Percentiles rank a stretch among this genome's conserved stretches.
Conservation (phyloP, 805 yeast genomes). For the Sugiyamaella qingdaonensis region DNA sequence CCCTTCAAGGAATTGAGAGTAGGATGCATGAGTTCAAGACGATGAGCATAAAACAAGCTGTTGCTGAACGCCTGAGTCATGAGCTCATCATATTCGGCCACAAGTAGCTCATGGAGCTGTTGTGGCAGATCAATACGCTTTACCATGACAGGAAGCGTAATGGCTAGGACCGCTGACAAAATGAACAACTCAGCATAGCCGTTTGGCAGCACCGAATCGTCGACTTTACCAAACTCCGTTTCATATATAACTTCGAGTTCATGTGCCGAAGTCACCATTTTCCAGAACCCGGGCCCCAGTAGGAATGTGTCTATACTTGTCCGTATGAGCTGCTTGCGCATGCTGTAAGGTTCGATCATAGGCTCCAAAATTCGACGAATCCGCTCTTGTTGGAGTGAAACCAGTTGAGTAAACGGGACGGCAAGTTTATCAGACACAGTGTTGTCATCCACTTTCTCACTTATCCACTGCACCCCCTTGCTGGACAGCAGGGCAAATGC, state of each 20-base stretch:
- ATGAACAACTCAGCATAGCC: slow-evolving; percentile 20
- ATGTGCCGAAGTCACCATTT: slow-evolving; percentile 1
- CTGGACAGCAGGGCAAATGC: slow-evolving; percentile 40
- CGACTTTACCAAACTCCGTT: slow-evolving; percentile 5
- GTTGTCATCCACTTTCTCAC: slow-evolving; percentile 20
- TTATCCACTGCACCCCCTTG: slow-evolving; percentile 41
- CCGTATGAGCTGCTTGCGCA: slow-evolving; percentile 6
- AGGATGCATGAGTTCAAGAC: slow-evolving; percentile 11
- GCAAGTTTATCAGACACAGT: slow-evolving; percentile 11
- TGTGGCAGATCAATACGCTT: not conserved
- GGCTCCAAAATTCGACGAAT: slow-evolving; percentile 9
- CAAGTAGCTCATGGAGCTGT: not conserved
- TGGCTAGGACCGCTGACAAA: slow-evolving; percentile 8
- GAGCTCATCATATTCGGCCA: not conserved
- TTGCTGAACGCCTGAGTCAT: not conserved
- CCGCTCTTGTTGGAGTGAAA: slow-evolving; percentile 5
- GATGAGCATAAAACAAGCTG: slow-evolving; percentile 13
- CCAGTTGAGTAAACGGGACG: slow-evolving; percentile 9
- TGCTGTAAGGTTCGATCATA: slow-evolving; percentile 1
- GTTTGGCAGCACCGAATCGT: slow-evolving; percentile 10
- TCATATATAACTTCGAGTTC: slow-evolving; percentile 12
- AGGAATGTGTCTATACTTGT: not conserved
- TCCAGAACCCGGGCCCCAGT: slow-evolving; percentile 11
- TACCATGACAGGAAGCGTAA: slow-evolving; percentile 7
- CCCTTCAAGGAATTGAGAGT: slow-evolving; percentile 7